Conservation (phyloP, 2,329 filamentous ascomycete species). For the Fusarium piperis region DNA sequence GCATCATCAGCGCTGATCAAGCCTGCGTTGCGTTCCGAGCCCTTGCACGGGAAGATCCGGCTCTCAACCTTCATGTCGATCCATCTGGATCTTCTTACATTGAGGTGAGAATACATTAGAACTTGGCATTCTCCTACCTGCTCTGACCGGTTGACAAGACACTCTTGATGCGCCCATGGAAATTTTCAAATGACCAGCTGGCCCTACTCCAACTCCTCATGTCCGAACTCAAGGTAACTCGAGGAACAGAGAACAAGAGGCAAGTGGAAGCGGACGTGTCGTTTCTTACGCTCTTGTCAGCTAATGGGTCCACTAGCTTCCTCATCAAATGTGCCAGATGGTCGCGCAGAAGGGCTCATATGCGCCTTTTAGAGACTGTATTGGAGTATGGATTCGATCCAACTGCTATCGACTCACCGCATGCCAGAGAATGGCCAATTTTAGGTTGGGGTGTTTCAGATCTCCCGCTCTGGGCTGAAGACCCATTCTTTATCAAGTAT, state of each 20-base stretch:
- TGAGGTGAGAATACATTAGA: not conserved
- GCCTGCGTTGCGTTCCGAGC: not conserved
- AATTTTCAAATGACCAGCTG: not conserved
- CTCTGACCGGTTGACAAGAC: not conserved
- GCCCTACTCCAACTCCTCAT: not conserved
- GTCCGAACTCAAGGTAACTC: not conserved
- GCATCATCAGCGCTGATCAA: not conserved
- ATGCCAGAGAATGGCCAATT: not conserved
- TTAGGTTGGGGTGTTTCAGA: not conserved
- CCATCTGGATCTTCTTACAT: not conserved
- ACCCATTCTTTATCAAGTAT: not conserved
- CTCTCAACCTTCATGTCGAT: not conserved
- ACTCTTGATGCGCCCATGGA: rapidly evolving
- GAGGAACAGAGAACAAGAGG: not conserved
- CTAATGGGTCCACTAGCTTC: not conserved
- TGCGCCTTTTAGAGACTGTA: not conserved
- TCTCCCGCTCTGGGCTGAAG: not conserved
- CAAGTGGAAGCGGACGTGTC: rapidly evolving
- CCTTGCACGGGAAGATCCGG: not conserved
- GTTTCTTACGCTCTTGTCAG: not conserved
- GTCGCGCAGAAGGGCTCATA: rapidly evolving
- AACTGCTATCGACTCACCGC: not conserved
- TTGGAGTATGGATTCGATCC: not conserved
- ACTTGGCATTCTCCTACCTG: rapidly evolving
- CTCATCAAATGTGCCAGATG: not conserved